These are phyloP conservation scores for Solanum hybrid DNA, from an alignment of 305 asterid genomes.

Conservation along the genomic window DNA sequence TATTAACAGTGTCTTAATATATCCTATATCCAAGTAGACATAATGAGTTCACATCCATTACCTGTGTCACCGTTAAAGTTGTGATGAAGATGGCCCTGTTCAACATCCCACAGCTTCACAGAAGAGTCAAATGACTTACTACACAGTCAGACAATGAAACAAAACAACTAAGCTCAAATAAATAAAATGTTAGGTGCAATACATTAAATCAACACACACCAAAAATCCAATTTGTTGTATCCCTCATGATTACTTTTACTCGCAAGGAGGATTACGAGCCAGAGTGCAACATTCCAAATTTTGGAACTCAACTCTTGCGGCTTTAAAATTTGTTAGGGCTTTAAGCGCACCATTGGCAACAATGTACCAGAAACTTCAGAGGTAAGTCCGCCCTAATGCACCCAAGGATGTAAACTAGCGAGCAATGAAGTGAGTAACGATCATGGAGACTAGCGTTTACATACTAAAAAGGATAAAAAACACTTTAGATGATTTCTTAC, in stretches of 20 bases:
- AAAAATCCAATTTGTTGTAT: not conserved
- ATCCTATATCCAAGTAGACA: not conserved
- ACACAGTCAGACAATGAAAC: not conserved
- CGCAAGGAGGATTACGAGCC: not conserved
- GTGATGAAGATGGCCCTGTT: conserved; percentile 48
- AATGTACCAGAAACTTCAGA: not conserved
- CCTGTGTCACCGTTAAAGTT: conserved; percentile 73
- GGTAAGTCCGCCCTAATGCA: not conserved
- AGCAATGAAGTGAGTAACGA: not conserved
- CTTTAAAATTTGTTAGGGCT: not conserved
- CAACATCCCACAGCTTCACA: conserved; percentile 10
- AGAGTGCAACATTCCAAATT: not conserved
- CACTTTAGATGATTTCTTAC: not conserved
- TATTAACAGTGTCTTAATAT: not conserved
- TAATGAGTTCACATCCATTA: conserved; percentile 4
- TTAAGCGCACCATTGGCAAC: not conserved
- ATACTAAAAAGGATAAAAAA: not conserved
- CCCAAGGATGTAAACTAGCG: not conserved
- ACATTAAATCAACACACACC: not conserved
- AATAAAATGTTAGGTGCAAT: not conserved
- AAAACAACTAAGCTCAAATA: not conserved
- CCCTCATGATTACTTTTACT: not conserved
- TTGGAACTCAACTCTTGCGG: not conserved
- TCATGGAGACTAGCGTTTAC: not conserved
- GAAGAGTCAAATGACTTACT: not conserved